Evolutionary conservation across 192 early-diverging fungal genomes (phyloP), one percentile per base, ranked within the genome.

Genomic region (Backusella tuberculispora): DNA sequence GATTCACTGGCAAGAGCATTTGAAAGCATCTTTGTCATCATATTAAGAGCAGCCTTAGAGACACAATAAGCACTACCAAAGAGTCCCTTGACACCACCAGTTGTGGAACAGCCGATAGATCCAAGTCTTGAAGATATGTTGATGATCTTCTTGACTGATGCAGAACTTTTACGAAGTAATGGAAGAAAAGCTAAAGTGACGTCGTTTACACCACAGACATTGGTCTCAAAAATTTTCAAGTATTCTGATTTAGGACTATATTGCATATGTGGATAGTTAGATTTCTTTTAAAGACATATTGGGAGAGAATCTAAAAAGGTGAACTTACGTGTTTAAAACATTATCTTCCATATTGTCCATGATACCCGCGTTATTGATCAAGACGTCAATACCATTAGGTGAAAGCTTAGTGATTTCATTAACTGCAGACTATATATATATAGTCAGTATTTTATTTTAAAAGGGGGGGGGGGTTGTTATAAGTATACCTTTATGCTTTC

Each of bases 361-460:
- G 29, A 81, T 37, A 10, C 79, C 79, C 13, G 79, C 65, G 53
- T 81, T 81, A 50, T 81, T 81, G n/a, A 80, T 76, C 8, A 80
- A 71, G 13, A 76, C 53, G 67, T 81, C 80, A 66, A 81, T 48
- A 38, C 80, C 80, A 15, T 73, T 37, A 9, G 76, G 76, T 10
- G 80, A 43, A 24, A 73, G 50, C 10, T 67, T 38, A 4, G 34
- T 56, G 14, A 81, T 47, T 66, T 78, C 53, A 15, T 67, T 48
- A 13, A 75, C 67, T 17, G 76, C 80, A 15, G 64, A 19, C 78
- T 79, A 56, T 21, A 17, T 24, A 0, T 6, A 45, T 43, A n/a
- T 42, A 19, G 6, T n/a, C 17, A 42, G 19, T 9, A 19, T n/a
- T 69, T 42, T 5, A 24, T 37, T 14, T 26, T n/a, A 69, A 7